These are phyloP conservation scores for Talaromyces albobiverticillius DNA, from an alignment of 2,329 filamentous ascomycete species.

Conservation along the genomic window DNA sequence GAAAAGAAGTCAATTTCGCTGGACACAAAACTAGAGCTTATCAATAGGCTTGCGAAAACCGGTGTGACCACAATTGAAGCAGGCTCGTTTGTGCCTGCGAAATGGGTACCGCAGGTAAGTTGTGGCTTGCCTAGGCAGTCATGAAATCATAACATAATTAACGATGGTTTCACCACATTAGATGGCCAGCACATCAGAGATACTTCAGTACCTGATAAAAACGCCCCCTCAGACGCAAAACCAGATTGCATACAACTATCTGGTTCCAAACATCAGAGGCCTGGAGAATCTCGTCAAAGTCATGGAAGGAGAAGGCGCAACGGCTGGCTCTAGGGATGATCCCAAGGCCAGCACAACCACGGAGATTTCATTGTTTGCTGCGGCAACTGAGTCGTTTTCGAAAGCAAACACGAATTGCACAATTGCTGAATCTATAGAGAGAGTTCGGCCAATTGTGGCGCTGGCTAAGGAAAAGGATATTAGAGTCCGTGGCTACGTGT, in stretches of 20 bases:
- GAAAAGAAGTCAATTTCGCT: slow-evolving; percentile 49
- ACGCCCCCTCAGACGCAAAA: slow-evolving; percentile 49
- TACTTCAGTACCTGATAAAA: slow-evolving; percentile 54
- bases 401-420: slow-evolving; percentile 65
- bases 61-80: slow-evolving; percentile 52
- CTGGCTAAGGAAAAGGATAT: slow-evolving; percentile 55
- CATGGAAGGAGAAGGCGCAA: slow-evolving; percentile 43
- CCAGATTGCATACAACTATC: slow-evolving; percentile 63
- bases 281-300: slow-evolving; percentile 58
- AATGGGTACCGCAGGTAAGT: slow-evolving; percentile 54
- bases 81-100: slow-evolving; percentile 53
- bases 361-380: slow-evolving; percentile 63
- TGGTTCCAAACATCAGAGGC: slow-evolving; percentile 62
- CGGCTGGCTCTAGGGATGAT: slow-evolving; percentile 28
- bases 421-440: slow-evolving; percentile 59
- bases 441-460: slow-evolving; percentile 58
- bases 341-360: slow-evolving; percentile 36
- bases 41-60: slow-evolving; percentile 45
- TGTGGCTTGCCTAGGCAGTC: too few relatives aligned
- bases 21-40: slow-evolving; percentile 50
- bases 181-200: slow-evolving; percentile 65
- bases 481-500: slow-evolving; percentile 63
- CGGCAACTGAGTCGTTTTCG: slow-evolving; percentile 63
- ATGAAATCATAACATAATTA: too few relatives aligned
- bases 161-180: slow-evolving; percentile 27